phyloP scores from a whole-genome alignment of 192 early-diverging fungal genomes.

The Phlyctochytrium arcticum region DNA sequence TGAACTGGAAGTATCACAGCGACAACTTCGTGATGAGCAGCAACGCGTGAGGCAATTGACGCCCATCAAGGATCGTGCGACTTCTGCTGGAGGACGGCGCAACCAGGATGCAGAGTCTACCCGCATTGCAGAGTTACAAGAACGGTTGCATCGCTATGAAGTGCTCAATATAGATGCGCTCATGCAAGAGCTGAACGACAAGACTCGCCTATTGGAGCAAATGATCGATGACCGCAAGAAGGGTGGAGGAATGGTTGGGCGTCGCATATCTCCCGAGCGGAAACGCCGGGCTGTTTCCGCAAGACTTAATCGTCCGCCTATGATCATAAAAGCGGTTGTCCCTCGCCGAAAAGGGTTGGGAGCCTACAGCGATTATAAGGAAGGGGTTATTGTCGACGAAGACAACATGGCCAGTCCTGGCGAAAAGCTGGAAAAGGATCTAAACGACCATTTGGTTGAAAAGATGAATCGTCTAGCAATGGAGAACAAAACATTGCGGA shows the following conservation, averaged over 20 bases:
- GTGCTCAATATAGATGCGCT: slow-evolving; percentile 45
- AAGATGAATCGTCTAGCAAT: slow-evolving; percentile 23
- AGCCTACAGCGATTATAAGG: slow-evolving; percentile 13
- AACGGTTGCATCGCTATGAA: slow-evolving; percentile 39
- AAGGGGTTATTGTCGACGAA: slow-evolving; percentile 13
- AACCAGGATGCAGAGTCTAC: slow-evolving; percentile 16
- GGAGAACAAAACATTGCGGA: slow-evolving; percentile 30
- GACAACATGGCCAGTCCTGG: not conserved
- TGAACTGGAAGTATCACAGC: slow-evolving; percentile 36
- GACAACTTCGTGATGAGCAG: slow-evolving; percentile 48
- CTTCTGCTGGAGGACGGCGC: slow-evolving; percentile 15
- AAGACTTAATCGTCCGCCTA: slow-evolving; percentile 3
- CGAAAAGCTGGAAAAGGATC: slow-evolving; percentile 18
- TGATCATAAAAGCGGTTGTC: slow-evolving; percentile 7
- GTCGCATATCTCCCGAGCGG: not conserved
- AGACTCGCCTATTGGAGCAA: slow-evolving; percentile 42
- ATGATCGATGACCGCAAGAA: slow-evolving; percentile 33
- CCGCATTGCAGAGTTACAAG: slow-evolving; percentile 29
- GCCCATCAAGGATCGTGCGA: slow-evolving; percentile 30
- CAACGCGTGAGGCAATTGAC: slow-evolving; percentile 24
- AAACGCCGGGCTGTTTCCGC: slow-evolving; percentile 15
- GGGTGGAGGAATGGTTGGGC: slow-evolving; percentile 12
- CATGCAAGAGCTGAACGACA: slow-evolving; percentile 42
- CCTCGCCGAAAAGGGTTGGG: slow-evolving; percentile 15
- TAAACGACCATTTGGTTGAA: slow-evolving; percentile 12